These are phyloP conservation scores for Parasarocladium wereldwijsianum DNA, from an alignment of 2,329 filamentous ascomycete species.

Conservation along the genomic window DNA sequence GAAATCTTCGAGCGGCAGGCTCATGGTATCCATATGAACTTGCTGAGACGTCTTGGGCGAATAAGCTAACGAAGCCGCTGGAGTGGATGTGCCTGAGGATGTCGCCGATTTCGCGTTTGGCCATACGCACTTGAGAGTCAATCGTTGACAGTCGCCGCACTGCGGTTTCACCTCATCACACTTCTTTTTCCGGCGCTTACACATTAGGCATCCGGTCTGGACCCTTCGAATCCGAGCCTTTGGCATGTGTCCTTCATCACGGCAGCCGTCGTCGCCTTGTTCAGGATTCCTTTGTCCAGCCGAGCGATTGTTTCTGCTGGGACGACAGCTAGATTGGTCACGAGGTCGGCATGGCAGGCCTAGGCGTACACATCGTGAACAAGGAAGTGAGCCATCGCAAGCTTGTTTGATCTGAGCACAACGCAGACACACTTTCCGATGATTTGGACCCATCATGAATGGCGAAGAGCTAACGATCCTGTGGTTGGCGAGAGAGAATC, in stretches of 20 bases:
- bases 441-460: conserved; percentile 13
- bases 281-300: neutral
- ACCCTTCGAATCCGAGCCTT: conserved; percentile 19
- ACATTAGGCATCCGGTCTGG: conserved; percentile 27
- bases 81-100: no score
- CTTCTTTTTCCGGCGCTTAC: conserved; percentile 31
- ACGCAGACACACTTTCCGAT: conserved; percentile 17
- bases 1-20: no score
- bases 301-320: conserved; percentile 5
- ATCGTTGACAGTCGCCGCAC: conserved; percentile 22
- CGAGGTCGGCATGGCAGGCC: conserved; percentile 17
- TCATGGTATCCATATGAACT: no score
- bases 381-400: conserved; percentile 18
- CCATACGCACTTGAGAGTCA: conserved; percentile 19
- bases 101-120: no score
- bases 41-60: no score
- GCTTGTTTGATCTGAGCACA: conserved; percentile 22
- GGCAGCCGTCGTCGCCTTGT: neutral
- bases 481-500: no score
- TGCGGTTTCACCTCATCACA: conserved; percentile 29
- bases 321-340: no score
- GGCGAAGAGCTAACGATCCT: no score
- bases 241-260: conserved; percentile 10
- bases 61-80: no score
- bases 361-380: conserved; percentile 17